phyloP scores from a whole-genome alignment of 305 asterid genomes.

The Fraxinus sp. region DNA sequence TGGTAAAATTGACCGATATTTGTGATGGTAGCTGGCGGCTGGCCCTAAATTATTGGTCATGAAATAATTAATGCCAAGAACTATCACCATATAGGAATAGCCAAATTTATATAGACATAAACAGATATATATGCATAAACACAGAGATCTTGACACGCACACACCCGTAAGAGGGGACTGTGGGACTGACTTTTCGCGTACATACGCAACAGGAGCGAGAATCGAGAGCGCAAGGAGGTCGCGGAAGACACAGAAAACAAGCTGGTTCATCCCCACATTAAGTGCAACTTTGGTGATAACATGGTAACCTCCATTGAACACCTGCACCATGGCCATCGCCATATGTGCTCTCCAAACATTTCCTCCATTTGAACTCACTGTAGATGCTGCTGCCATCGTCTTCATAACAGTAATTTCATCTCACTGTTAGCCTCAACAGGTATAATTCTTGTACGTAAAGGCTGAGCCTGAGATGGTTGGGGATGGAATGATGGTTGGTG shows the following conservation, averaged over 20 bases:
- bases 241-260: conserved; percentile 75
- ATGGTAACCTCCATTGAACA: conserved; percentile 83
- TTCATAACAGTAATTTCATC: conserved; percentile 33
- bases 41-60: background rate
- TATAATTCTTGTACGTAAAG: background rate
- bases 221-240: conserved; percentile 85
- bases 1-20: background rate
- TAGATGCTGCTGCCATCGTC: conserved; percentile 38
- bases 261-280: conserved; percentile 86
- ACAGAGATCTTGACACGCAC: background rate
- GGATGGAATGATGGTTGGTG: background rate
- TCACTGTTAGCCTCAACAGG: background rate
- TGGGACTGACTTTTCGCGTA: conserved; percentile 68
- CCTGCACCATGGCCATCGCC: conserved; percentile 85
- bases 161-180: background rate
- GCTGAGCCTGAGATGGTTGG: background rate
- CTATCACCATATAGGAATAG: background rate
- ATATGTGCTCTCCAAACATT: conserved; percentile 74
- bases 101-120: background rate
- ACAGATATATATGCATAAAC: background rate
- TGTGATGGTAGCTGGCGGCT: background rate
- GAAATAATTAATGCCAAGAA: background rate
- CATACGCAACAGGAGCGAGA: conserved; percentile 82
- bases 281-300: conserved; percentile 93
- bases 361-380: conserved; percentile 41